Evolutionary conservation across 106 monocot species (phyloP), one percentile per base, ranked within the genome.

Genomic region (Allium sativum): DNA sequence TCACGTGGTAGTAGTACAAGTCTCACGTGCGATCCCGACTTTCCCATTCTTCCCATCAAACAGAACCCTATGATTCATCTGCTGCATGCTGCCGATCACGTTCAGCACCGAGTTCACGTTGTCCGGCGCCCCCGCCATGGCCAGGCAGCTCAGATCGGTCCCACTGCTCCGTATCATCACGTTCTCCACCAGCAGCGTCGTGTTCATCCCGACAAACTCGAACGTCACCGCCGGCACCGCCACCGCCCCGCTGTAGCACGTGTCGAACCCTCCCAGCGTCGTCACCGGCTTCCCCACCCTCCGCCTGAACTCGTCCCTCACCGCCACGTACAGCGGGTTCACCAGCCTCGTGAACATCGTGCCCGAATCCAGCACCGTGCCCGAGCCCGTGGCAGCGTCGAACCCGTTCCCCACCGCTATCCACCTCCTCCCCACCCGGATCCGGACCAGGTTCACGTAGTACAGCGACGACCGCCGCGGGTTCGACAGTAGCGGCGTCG

Each of bases 341-440:
- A 82, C 89, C 13, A 94, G 83, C 12, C 89, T 72, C 0, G 89
- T 94, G 83, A 89, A 89, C 83, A 86, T 81, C n/a, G 89, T 89
- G 10, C 89, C 93, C 19, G 89, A 83, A 70, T 94, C 89, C 57
- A 94, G 5, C 48, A 94, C 42, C n/a, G 89, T 94, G 21, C 93
- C 93, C 8, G 78, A 85, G 12, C 93, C 93, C 7, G 89, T 86
- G 31, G 62, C 43, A 9, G 89, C 47, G 85, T 89, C 61, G 80
- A 89, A 94, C 8, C 76, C 72, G 7, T 68, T 62, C 13, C 78
- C 89, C 41, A 94, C 65, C 47, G 18, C 0, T 13, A 86, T 69
- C 7, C 51, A 44, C 10, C 57, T 56, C 1, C 76, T 52, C 9
- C 93, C 93, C 21, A 94, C 80, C 7, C 76, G 72, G 58, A 94